These are phyloP conservation scores for Candolleomyces aberdarensis DNA, from an alignment of 768 basidiomycete genomes.

Conservation along the genomic window DNA sequence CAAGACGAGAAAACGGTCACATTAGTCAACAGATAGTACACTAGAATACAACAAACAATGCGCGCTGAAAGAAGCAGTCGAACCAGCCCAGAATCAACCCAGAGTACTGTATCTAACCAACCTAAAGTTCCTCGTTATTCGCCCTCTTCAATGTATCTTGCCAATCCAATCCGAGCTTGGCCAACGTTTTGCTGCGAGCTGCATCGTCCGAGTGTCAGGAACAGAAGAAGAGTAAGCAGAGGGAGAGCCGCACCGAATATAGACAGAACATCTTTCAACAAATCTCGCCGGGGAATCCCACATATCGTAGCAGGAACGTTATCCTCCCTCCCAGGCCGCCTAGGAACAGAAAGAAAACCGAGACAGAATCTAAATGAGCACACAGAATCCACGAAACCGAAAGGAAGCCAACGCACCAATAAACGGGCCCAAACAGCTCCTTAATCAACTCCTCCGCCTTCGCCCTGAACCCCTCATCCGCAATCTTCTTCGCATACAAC, in stretches of 20 bases:
- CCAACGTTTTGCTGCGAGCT: constrained; percentile 76
- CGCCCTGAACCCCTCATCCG: constrained; percentile 82
- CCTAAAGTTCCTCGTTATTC: constrained; percentile 40
- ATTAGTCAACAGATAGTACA: too few species aligned
- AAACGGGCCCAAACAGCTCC: constrained; percentile 88
- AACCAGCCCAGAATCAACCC: too few species aligned
- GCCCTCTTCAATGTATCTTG: constrained; percentile 75
- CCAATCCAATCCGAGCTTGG: constrained; percentile 77
- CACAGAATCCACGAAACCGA: neutral
- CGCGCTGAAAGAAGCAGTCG: too few species aligned
- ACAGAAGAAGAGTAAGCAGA: neutral
- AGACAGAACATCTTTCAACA: constrained; percentile 75
- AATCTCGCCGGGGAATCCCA: constrained; percentile 76
- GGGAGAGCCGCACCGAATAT: constrained; percentile 64
- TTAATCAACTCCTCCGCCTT: constrained; percentile 91
- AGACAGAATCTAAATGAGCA: neutral
- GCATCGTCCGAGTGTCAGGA: neutral
- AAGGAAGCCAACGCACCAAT: constrained; percentile 55
- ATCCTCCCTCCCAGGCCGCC: constrained; percentile 66
- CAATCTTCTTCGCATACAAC: constrained; percentile 79
- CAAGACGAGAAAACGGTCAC: too few species aligned
- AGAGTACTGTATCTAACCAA: neutral
- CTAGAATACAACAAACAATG: too few species aligned
- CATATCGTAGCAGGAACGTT: constrained; percentile 66
- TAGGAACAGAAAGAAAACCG: constrained; percentile 20